Evolutionary conservation across 106 monocot species (phyloP).

Genomic region (Apostasia shenzhenica): DNA sequence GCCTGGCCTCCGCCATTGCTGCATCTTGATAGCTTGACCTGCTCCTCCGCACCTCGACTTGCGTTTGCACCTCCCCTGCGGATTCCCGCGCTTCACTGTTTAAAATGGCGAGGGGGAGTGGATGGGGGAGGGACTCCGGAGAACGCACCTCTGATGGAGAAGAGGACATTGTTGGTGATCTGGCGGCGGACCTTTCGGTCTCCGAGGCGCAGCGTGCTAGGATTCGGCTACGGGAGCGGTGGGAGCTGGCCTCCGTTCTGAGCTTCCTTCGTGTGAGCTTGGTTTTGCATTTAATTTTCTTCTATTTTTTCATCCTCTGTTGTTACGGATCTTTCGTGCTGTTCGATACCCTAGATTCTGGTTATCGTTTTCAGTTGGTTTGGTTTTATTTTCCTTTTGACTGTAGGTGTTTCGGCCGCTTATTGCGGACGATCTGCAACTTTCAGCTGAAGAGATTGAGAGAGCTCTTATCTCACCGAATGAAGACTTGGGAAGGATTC

Average conservation of each 20-base stretch:
- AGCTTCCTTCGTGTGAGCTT: conserved; percentile 44
- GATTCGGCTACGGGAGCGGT: conserved; percentile 39
- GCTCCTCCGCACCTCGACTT: not conserved
- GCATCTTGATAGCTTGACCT: not conserved
- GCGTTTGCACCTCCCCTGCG: not conserved
- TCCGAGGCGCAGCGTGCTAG: conserved; percentile 14
- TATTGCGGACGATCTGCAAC: conserved; percentile 25
- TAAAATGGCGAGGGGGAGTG: conserved; percentile 18
- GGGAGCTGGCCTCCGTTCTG: conserved; percentile 66
- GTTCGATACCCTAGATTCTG: not conserved
- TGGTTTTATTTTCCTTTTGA: not conserved
- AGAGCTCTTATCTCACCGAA: conserved; percentile 34
- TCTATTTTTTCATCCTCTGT: not conserved
- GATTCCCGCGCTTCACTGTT: conserved; percentile 22
- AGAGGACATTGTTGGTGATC: not conserved
- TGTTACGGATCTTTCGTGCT: not conserved
- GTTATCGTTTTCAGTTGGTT: not conserved
- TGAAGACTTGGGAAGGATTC: conserved; percentile 27
- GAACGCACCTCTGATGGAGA: not conserved
- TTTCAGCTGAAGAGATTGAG: conserved; percentile 63
- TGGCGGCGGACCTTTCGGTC: not conserved
- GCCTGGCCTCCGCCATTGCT: not conserved
- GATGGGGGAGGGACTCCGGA: not conserved
- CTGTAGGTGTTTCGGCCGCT: conserved; percentile 50
- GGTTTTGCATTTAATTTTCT: not conserved